phyloP scores from a whole-genome alignment of 2,329 filamentous ascomycete species.

The Cladosporium halotolerans region DNA sequence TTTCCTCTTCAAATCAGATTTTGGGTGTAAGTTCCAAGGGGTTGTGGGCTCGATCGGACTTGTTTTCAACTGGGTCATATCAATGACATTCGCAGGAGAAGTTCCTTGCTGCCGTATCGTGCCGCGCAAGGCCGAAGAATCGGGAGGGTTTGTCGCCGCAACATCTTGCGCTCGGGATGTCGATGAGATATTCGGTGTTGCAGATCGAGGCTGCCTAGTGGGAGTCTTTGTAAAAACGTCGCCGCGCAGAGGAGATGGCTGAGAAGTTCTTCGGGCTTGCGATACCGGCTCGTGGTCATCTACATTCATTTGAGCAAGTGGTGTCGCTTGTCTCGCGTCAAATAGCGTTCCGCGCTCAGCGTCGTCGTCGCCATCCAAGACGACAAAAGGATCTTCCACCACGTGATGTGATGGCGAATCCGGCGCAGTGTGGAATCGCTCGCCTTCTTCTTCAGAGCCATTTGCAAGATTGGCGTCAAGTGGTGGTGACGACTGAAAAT shows the following conservation, averaged over 20 bases:
- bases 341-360: too few species aligned
- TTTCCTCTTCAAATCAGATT: not conserved
- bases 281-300: too few species aligned
- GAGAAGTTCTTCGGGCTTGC: too few species aligned
- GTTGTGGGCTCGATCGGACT: not conserved
- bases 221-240: too few species aligned
- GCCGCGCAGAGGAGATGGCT: too few species aligned
- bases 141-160: not conserved
- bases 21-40: not conserved
- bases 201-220: too few species aligned
- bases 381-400: not conserved
- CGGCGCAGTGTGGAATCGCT: slow-evolving; percentile 16
- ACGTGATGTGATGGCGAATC: not conserved
- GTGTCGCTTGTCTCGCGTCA: too few species aligned
- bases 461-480: not conserved
- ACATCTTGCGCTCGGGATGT: not conserved
- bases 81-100: not conserved
- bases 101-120: not conserved
- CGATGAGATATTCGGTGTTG: not conserved
- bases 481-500: not conserved
- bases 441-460: slow-evolving; percentile 8
- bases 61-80: not conserved
- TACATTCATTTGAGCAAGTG: too few species aligned
- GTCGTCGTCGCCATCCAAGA: not conserved
- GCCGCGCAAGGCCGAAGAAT: not conserved